Percentiles rank a stretch among this genome's conserved stretches.
These are phyloP conservation scores for Carpinus fangiana DNA, from an alignment of 306 rosid genomes.

Conservation along the genomic window DNA sequence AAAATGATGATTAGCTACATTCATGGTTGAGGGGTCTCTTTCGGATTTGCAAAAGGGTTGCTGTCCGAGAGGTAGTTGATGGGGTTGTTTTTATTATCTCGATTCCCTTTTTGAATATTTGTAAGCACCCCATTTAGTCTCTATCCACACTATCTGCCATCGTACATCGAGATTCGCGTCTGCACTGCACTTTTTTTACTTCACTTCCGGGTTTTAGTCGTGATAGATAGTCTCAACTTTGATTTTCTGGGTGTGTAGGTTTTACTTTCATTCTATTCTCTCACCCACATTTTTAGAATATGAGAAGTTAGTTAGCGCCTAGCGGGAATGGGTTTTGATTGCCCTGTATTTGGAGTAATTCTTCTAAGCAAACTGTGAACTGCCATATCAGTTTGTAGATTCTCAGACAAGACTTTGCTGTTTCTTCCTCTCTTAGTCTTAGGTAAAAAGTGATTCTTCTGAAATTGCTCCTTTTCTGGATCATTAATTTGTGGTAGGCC, in stretches of 20 bases:
- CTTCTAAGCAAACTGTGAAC: background rate
- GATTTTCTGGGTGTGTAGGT: slow-evolving; percentile 10
- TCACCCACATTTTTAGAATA: background rate
- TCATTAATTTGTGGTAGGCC: slow-evolving; percentile 3
- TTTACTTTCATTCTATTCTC: background rate
- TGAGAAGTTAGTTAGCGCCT: background rate
- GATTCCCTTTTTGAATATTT: slow-evolving; percentile 34
- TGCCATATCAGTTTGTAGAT: slow-evolving; percentile 21
- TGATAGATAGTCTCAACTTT: slow-evolving; percentile 13
- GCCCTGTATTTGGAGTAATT: background rate
- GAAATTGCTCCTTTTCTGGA: slow-evolving; percentile 11
- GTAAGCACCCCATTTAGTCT: slow-evolving; percentile 26
- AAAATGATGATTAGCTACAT: slow-evolving; percentile 21
- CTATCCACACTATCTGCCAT: slow-evolving; percentile 37
- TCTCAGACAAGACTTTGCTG: slow-evolving; percentile 18
- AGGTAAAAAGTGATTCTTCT: slow-evolving; percentile 5
- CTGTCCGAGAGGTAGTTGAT: slow-evolving; percentile 53
- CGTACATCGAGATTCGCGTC: slow-evolving; percentile 34
- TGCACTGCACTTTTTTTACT: slow-evolving; percentile 25
- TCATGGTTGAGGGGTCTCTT: slow-evolving; percentile 52
- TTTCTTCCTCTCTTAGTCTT: slow-evolving; percentile 14
- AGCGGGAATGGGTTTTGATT: background rate
- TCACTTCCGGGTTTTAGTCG: slow-evolving; percentile 29
- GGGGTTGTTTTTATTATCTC: slow-evolving; percentile 29
- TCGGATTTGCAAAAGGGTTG: slow-evolving; percentile 47